phyloP scores from a whole-genome alignment of 768 basidiomycete species.

The Leccinum fibrillosum region DNA sequence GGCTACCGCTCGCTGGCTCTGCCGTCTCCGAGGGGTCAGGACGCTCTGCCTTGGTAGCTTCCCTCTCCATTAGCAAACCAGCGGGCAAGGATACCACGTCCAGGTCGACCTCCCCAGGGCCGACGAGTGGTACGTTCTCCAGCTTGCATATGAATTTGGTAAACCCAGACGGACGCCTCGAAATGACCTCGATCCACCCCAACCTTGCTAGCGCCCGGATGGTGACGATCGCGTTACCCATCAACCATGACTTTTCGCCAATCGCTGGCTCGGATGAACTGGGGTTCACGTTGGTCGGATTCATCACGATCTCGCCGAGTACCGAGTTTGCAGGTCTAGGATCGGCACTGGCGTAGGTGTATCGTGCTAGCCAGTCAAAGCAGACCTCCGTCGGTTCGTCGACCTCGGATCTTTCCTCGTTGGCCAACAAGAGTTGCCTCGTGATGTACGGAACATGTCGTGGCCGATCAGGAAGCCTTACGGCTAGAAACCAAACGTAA shows the following conservation, averaged over 20 bases:
- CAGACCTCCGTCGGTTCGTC: constrained; percentile 95
- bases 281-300: constrained; percentile 36
- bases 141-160: constrained; percentile 80
- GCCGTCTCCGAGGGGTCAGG: constrained; percentile 21
- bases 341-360: constrained; percentile 92
- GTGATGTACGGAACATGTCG: constrained; percentile 84
- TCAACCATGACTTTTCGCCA: constrained; percentile 77
- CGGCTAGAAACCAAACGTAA: constrained; percentile 91
- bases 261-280: constrained; percentile 38
- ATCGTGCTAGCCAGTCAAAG: constrained; percentile 95
- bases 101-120: constrained; percentile 79
- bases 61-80: constrained; percentile 67
- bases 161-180: constrained; percentile 85
- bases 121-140: constrained; percentile 86
- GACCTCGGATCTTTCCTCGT: constrained; percentile 65
- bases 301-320: constrained; percentile 77
- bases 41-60: constrained; percentile 34
- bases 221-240: constrained; percentile 83
- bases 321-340: constrained; percentile 81
- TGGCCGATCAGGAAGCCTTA: constrained; percentile 78
- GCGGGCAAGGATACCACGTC: constrained; percentile 73
- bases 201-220: constrained; percentile 66
- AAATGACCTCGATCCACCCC: constrained; percentile 88
- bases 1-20: neutral
- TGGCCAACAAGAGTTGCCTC: constrained; percentile 80